Base-by-base conservation (phyloP, 2,329 filamentous ascomycete genomes). In the Trichoderma sp. region DNA sequence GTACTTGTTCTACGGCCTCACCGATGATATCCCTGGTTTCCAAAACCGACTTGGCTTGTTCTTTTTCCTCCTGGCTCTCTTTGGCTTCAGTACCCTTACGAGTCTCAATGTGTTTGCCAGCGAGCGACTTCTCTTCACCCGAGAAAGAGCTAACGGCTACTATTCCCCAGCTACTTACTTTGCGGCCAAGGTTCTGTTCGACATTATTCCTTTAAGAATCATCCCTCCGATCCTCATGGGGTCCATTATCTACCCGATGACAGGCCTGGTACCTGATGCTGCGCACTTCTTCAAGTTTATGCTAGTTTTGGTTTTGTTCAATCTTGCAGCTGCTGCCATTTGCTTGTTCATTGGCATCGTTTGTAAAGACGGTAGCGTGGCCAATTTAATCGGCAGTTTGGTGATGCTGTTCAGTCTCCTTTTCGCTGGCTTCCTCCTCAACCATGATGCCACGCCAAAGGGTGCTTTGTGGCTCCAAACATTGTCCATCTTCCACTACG, bases 321-420 rank as follows among this genome's bases (percentile, higher is more conserved):
- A 99, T 83, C 88, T 99, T 33, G 96, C 97, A 0, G 96, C 97
- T 0, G 94, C 97, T 0, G 93, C 93, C 41, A 97, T 99, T 77
- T 98, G 95, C 83, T 88, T 99, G 8, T 98, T 98, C 83, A 97
- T 99, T 79, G 97, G 97, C 78, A 98, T 99, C 76, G 90, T 98
- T 8, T 97, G 97, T 88, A 94, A 94, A 81, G 97, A 99, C 81
- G 91, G 91, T 38, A 93, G 95, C 50, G 95, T 99, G 2, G 97
- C 97, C 68, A 98, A 97, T 83, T 84, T 99, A 77, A 94, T 99
- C 76, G 97, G 96, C 72, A 97, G 95, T 80, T 86, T 99, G 80
- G 95, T 98, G 68, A 99, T 99, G 97, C 89, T 99, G 9, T 99
- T 99, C 88, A 97, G 94, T 82, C 86, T 99, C 77, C 89, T 99